A percentile compares a stretch with the other conserved stretches of the same genome.
These are phyloP conservation scores for Cladophialophora carrionii DNA, from an alignment of 2,329 filamentous ascomycete species.

Conservation along the genomic window DNA sequence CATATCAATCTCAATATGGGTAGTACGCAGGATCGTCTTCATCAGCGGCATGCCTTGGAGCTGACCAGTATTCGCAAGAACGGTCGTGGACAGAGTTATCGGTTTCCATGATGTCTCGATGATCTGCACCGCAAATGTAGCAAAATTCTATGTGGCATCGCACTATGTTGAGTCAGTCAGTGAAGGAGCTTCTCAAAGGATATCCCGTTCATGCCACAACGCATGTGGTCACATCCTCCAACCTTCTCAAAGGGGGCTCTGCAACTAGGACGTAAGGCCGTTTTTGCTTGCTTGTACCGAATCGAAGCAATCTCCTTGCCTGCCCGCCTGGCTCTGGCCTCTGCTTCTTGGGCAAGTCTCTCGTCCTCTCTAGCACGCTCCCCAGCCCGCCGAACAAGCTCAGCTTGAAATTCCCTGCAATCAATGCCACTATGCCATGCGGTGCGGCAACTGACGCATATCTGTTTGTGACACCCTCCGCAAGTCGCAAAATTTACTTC, in stretches of 20 bases:
- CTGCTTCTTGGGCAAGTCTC: background rate
- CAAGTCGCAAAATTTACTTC: background rate
- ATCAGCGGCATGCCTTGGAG: background rate
- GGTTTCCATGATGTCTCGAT: background rate
- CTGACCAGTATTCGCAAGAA: background rate
- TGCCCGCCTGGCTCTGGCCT: background rate
- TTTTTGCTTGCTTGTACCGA: background rate
- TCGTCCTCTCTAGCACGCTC: background rate
- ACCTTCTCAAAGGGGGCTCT: background rate
- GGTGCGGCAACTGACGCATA: background rate
- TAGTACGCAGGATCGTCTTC: background rate
- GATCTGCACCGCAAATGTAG: background rate
- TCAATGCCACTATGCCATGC: background rate
- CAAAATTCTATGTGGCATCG: background rate
- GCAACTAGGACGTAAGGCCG: background rate
- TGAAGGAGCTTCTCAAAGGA: background rate
- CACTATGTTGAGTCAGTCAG: background rate
- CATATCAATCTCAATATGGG: background rate
- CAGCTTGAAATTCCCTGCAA: background rate
- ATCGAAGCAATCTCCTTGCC: background rate
- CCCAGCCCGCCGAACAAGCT: background rate
- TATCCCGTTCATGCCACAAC: background rate
- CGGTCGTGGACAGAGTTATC: background rate
- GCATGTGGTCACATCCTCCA: slow-evolving; percentile 3
- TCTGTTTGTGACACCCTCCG: background rate